phyloP scores from a whole-genome alignment of 805 yeast species.

The Zygoascus tannicola region DNA sequence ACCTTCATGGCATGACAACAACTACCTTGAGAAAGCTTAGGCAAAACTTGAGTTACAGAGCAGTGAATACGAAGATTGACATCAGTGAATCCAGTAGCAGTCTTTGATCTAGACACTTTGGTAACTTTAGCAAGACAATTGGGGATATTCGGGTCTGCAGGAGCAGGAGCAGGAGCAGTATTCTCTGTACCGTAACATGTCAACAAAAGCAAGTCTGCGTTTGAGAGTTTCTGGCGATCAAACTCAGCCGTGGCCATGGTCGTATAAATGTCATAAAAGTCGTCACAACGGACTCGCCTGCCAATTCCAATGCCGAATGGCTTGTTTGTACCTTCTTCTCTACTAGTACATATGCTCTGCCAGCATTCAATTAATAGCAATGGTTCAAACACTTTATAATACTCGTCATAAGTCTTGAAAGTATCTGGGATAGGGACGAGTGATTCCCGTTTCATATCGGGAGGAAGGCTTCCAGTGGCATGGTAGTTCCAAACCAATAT shows the following conservation, averaged over 20 bases:
- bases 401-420: slow-evolving; percentile 54
- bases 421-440: slow-evolving; percentile 44
- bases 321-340: slow-evolving; percentile 41
- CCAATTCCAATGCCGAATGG: slow-evolving; percentile 69
- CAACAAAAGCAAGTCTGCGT: slow-evolving; percentile 65
- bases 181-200: slow-evolving; percentile 40
- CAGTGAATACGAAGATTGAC: slow-evolving; percentile 59
- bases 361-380: slow-evolving; percentile 81
- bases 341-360: slow-evolving; percentile 76
- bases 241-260: slow-evolving; percentile 48
- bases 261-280: slow-evolving; percentile 79
- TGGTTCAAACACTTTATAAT: slow-evolving; percentile 65
- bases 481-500: slow-evolving; percentile 73
- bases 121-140: slow-evolving; percentile 75
- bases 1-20: slow-evolving; percentile 61
- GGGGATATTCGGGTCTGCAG: slow-evolving; percentile 16
- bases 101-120: slow-evolving; percentile 53
- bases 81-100: slow-evolving; percentile 48
- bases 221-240: slow-evolving; percentile 48
- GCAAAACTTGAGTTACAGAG: slow-evolving; percentile 35
- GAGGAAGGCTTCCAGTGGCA: slow-evolving; percentile 46
- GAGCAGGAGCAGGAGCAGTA: slow-evolving; percentile 4
- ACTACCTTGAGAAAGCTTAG: slow-evolving; percentile 52
- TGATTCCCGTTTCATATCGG: slow-evolving; percentile 17
- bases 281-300: slow-evolving; percentile 72